These are phyloP conservation scores for Hygrophila difformis DNA, from an alignment of 257 asterid species.

Conservation along the genomic window DNA sequence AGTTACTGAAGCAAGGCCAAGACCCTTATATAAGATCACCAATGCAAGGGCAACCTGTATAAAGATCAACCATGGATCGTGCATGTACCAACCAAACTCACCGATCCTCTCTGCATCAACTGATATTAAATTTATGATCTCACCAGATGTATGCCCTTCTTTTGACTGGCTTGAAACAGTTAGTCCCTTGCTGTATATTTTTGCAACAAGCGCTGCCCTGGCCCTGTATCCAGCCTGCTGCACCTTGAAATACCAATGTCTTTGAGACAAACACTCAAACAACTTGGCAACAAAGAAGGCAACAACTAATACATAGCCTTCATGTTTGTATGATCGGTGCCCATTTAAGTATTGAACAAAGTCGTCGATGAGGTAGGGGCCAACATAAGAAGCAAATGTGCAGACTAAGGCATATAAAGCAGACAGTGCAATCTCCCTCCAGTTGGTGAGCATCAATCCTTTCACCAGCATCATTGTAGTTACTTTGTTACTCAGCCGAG, in stretches of 20 bases:
- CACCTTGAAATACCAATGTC: conserved; percentile 63
- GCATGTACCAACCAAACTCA: conserved; percentile 76
- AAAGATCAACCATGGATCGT: conserved; percentile 74
- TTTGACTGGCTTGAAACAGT: conserved; percentile 62
- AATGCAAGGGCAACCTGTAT: conserved; percentile 60
- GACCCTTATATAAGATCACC: conserved; percentile 48
- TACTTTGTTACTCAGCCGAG: conserved; percentile 26
- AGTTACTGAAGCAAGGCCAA: conserved; percentile 74
- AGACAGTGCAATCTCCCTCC: conserved; percentile 48
- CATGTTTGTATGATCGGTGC: conserved; percentile 27
- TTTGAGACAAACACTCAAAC: conserved; percentile 59
- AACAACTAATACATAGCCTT: conserved; percentile 49
- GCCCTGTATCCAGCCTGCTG: conserved; percentile 79
- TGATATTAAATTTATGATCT: conserved; percentile 73
- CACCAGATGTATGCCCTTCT: conserved; percentile 72
- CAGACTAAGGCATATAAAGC: conserved; percentile 37
- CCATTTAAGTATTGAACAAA: conserved; percentile 75
- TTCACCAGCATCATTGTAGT: conserved; percentile 61
- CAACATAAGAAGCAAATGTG: conserved; percentile 55
- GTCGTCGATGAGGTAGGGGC: conserved; percentile 68
- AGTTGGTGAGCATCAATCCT: conserved; percentile 46
- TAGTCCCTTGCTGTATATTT: conserved; percentile 60
- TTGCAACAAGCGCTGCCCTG: conserved; percentile 71
- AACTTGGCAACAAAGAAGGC: conserved; percentile 56
- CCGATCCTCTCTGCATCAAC: conserved; percentile 85